phyloP scores from a whole-genome alignment of 2,329 filamentous ascomycete species.

The Trichoderma lentiforme region DNA sequence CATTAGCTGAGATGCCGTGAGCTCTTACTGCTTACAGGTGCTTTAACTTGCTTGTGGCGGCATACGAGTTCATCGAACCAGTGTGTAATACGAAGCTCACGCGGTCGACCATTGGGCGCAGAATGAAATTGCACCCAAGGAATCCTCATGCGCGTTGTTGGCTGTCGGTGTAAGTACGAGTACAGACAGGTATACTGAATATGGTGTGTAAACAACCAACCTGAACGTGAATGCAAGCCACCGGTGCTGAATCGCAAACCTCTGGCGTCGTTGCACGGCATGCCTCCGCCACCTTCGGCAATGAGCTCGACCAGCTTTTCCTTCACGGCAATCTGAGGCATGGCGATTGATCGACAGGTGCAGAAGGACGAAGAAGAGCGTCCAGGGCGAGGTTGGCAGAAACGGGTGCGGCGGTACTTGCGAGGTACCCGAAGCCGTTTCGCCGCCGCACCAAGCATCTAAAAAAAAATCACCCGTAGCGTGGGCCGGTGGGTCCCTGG shows the following conservation, averaged over 20 bases:
- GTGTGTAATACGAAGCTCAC: neutral
- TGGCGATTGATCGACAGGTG: neutral
- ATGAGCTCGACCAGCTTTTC: neutral
- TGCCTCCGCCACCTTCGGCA: slow-evolving; percentile 11
- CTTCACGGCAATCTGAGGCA: slow-evolving; percentile 5
- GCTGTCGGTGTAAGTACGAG: neutral
- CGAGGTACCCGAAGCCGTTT: neutral
- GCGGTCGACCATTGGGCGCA: neutral
- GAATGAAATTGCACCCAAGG: neutral
- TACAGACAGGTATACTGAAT: neutral
- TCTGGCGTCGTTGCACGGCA: slow-evolving; percentile 10
- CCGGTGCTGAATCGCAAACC: neutral
- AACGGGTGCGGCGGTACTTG: neutral
- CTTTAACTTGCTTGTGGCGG: neutral
- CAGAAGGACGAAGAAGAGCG: neutral
- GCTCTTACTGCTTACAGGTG: slow-evolving; percentile 4
- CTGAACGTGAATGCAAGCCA: neutral
- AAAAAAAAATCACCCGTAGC: slow-evolving; percentile 16
- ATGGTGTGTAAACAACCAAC: neutral
- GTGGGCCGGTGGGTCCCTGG: neutral
- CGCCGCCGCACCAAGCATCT: slow-evolving; percentile 14
- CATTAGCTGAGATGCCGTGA: slow-evolving; percentile 9
- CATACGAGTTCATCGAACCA: neutral
- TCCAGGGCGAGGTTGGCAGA: neutral
- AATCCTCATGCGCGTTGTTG: neutral